phyloP scores from a whole-genome alignment of 2,329 filamentous ascomycete genomes.

The Aspergillus versicolor region DNA sequence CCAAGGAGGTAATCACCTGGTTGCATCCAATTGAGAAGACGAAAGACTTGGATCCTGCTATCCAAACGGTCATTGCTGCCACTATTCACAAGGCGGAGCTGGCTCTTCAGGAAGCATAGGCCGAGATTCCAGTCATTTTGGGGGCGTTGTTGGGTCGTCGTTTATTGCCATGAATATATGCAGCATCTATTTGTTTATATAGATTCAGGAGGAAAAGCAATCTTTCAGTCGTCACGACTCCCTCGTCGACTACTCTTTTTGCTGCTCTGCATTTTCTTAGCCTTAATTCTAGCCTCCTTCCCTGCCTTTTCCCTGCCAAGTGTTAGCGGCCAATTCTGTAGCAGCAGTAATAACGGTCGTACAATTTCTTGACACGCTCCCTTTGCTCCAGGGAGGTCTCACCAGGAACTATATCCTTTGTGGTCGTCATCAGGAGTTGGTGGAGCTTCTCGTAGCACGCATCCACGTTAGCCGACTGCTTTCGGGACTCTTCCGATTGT shows the following conservation, averaged over 20 bases:
- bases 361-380: conserved; percentile 56
- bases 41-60: conserved; percentile 52
- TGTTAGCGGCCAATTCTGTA: not conserved
- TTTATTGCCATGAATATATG: conserved; percentile 7
- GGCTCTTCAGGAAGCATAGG: conserved; percentile 24
- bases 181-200: conserved; percentile 1
- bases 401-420: conserved; percentile 54
- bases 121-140: conserved; percentile 3
- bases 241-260: conserved; percentile 59
- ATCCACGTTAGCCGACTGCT: conserved; percentile 60
- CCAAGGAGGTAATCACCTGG: conserved; percentile 49
- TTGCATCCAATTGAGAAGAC: conserved; percentile 48
- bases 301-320: conserved; percentile 53
- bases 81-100: conserved; percentile 38
- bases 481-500: conserved; percentile 63
- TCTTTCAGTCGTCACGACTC: conserved; percentile 36
- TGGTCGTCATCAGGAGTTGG: conserved; percentile 54
- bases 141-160: conserved; percentile 25
- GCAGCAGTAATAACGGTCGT: conserved; percentile 21
- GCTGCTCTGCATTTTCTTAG: conserved; percentile 61
- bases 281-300: conserved; percentile 57
- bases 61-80: conserved; percentile 52
- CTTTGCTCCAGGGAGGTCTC: conserved; percentile 59
- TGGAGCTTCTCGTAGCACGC: conserved; percentile 60
- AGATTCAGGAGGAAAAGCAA: conserved; percentile 17